phyloP scores from a whole-genome alignment of 805 yeast species.

The Yamadazyma insecticola region DNA sequence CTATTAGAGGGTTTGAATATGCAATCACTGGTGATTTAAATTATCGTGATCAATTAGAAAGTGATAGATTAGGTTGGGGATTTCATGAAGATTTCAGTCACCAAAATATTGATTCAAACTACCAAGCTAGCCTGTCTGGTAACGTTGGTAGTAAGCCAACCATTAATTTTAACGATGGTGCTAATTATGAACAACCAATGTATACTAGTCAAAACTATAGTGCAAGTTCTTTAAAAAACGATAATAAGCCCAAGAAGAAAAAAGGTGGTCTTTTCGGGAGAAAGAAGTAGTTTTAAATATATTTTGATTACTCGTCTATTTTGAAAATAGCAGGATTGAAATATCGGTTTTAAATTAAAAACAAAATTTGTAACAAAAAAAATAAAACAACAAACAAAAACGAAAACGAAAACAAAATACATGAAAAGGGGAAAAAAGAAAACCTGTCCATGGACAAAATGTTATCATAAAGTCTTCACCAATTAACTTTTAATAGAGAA shows the following conservation, averaged over 20 bases:
- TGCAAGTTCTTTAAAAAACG: conserved; percentile 41
- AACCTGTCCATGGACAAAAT: too few relatives aligned
- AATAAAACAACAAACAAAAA: too few relatives aligned
- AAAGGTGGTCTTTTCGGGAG: conserved; percentile 72
- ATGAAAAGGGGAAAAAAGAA: too few relatives aligned
- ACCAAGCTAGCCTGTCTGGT: conserved; percentile 18
- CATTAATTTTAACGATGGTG: conserved; percentile 32
- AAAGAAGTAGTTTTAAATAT: conserved; percentile 38
- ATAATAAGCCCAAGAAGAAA: conserved; percentile 40
- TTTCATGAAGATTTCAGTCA: conserved; percentile 76
- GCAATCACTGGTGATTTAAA: conserved; percentile 85
- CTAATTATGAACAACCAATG: conserved; percentile 40
- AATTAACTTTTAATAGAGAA: too few relatives aligned
- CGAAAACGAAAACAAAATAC: too few relatives aligned
- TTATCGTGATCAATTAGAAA: conserved; percentile 77
- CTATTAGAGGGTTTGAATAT: conserved; percentile 89
- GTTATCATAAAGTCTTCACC: too few relatives aligned
- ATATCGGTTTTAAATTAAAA: too few relatives aligned
- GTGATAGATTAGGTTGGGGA: conserved; percentile 76
- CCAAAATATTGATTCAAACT: conserved; percentile 27
- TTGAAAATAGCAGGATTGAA: too few relatives aligned
- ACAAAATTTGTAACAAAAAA: too few relatives aligned
- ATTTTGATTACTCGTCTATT: too few relatives aligned
- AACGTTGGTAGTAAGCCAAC: conserved; percentile 32
- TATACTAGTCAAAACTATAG: conserved; percentile 58